Evolutionary conservation across 768 basidiomycete species (phyloP), one percentile per base, ranked within the genome.

Genomic region (Auricularia sp.): DNA sequence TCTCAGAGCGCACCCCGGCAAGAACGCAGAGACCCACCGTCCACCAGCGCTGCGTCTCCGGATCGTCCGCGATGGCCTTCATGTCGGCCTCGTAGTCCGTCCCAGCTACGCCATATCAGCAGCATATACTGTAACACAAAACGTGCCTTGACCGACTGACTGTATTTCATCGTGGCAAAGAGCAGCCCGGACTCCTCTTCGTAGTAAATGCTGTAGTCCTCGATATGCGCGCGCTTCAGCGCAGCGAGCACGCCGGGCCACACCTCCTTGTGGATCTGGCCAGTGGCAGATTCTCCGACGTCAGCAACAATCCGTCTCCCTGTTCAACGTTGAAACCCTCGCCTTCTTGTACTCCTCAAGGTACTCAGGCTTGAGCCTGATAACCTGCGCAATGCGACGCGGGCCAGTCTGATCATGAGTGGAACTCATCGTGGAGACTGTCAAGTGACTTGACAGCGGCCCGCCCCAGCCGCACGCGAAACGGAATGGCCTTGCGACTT

Each of bases 31-130:
- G 6, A 24, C 56, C 1, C 54, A 90, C 72, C 68, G 78, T 75
- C 90, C 90, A 91, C 90, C 90, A 92, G 65, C 81, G 72, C 72
- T 80, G 81, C n/a, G 89, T 92, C 70, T 86, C 84, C 16, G 82
- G 78, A 71, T 89, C 87, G 18, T 83, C 82, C 3, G 80, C 85
- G 35, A 90, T 79, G 24, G 71, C 77, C 42, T 75, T 78, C 88
- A 91, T 90, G 69, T 91, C 90, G 14, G 67, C 76, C 51, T 81
- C 83, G 45, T 82, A 90, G 68, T 92, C 82, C 3, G 75, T 65
- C 0, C 89, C 90, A 0, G 78, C 56, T 83, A 69, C 91, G 91
- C 24, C 21, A 35, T 59, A 11, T 59, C 34, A 59, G 56, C 34
- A 42, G 8, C 13, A 14, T 42, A 29, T 29, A 29, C 29, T 2